phyloP scores from a whole-genome alignment of 2,329 filamentous ascomycete genomes.

The Nemania bipapillata region DNA sequence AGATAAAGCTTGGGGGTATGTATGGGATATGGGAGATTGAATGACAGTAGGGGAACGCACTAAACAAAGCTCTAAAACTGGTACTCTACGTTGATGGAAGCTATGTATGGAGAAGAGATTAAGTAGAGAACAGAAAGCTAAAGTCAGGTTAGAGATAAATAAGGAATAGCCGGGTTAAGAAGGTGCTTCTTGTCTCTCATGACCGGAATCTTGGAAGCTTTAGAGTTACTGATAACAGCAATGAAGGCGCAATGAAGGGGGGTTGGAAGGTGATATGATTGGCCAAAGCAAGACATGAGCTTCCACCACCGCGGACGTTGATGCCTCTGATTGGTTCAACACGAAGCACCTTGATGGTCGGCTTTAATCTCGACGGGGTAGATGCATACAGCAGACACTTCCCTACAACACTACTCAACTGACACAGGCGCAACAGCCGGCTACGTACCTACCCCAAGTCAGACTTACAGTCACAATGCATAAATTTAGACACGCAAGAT shows the following conservation, averaged over 20 bases:
- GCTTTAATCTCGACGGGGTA: too few species aligned
- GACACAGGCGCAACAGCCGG: too few species aligned
- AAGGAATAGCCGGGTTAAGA: constrained; percentile 34
- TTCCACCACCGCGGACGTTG: background rate
- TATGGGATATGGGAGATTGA: too few species aligned
- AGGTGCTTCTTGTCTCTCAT: constrained; percentile 34
- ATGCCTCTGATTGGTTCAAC: background rate
- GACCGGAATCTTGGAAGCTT: constrained; percentile 10
- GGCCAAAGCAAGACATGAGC: background rate
- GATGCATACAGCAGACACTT: too few species aligned
- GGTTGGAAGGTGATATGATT: constrained; percentile 19
- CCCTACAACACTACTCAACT: too few species aligned
- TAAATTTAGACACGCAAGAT: background rate
- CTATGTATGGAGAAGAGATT: background rate
- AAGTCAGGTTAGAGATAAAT: background rate
- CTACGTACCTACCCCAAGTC: too few species aligned
- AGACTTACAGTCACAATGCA: too few species aligned
- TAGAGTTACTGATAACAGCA: constrained; percentile 25
- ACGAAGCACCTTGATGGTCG: constrained; percentile 25
- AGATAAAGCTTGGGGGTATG: background rate
- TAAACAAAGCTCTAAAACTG: background rate
- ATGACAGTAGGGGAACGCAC: too few species aligned
- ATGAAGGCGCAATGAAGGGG: background rate
- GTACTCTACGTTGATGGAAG: background rate
- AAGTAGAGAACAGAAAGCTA: background rate